A percentile compares a stretch with the other conserved stretches of the same genome.
Conservation (phyloP, 2,329 filamentous ascomycete species). For the Neodidymelliopsis sp. region DNA sequence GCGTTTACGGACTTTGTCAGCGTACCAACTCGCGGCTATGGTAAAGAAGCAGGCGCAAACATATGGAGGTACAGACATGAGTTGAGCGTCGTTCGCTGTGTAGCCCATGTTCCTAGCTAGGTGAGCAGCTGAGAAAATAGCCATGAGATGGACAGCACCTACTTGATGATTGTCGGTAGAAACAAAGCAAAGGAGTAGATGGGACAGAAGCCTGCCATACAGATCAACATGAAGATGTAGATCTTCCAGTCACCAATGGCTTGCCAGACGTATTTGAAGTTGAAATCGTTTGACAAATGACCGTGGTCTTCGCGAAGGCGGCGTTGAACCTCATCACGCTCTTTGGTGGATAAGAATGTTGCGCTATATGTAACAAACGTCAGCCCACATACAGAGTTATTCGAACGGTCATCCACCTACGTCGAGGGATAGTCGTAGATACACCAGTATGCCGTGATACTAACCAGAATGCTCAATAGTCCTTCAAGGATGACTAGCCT, state of each 20-base stretch:
- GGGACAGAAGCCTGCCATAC: conserved; percentile 51
- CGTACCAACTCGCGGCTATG: conserved; percentile 40
- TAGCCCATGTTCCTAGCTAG: conserved; percentile 64
- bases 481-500: conserved; percentile 52
- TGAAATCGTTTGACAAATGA: conserved; percentile 48
- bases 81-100: conserved; percentile 50
- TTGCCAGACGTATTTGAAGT: conserved; percentile 49
- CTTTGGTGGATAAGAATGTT: conserved; percentile 62
- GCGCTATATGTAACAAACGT: conserved; percentile 57
- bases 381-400: not conserved
- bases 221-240: conserved; percentile 53
- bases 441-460: conserved; percentile 51
- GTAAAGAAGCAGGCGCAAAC: conserved; percentile 54
- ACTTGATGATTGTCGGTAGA: conserved; percentile 63
- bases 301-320: conserved; percentile 67
- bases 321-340: conserved; percentile 66
- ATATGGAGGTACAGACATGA: conserved; percentile 65
- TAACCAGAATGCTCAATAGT: conserved; percentile 43
- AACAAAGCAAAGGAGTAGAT: conserved; percentile 57
- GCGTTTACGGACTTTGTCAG: conserved; percentile 38
- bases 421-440: conserved; percentile 67
- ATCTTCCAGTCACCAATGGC: conserved; percentile 53
- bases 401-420: conserved; percentile 65
- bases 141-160: conserved; percentile 52
- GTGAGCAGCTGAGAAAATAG: conserved; percentile 62